Evolutionary conservation across 2,329 filamentous ascomycete genomes (phyloP).

Genomic region (Neodidymelliopsis sp.): DNA sequence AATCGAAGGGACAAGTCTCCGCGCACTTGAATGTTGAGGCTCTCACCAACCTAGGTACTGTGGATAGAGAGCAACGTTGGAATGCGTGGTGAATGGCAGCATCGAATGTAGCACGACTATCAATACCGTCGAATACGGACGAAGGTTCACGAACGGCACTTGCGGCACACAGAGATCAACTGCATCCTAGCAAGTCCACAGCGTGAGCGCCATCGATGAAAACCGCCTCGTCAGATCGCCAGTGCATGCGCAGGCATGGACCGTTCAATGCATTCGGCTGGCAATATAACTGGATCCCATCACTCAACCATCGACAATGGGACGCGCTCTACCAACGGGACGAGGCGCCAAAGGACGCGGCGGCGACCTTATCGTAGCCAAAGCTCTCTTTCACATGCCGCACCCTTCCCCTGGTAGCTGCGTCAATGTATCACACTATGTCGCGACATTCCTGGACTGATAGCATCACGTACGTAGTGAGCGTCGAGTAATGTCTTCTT

Average conservation of each 20-base stretch:
- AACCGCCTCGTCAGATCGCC: slow-evolving; percentile 4
- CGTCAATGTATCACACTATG: slow-evolving; percentile 26
- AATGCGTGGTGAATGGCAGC: slow-evolving; percentile 4
- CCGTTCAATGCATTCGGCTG: background rate
- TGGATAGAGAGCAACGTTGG: background rate
- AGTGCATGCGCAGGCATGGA: slow-evolving; percentile 1
- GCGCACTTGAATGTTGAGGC: slow-evolving; percentile 2
- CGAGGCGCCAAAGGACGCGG: slow-evolving; percentile 17
- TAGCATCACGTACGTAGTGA: slow-evolving; percentile 1
- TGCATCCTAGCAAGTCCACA: background rate
- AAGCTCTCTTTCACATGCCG: slow-evolving; percentile 38
- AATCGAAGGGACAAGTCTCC: slow-evolving; percentile 1
- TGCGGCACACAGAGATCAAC: background rate
- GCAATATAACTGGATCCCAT: slow-evolving; percentile 9
- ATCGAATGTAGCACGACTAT: background rate
- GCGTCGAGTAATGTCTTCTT: background rate
- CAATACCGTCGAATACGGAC: background rate
- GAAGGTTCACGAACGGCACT: background rate
- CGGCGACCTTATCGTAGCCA: slow-evolving; percentile 28
- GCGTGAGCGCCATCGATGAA: background rate
- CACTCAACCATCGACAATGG: slow-evolving; percentile 12
- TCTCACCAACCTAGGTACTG: slow-evolving; percentile 4
- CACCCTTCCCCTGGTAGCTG: slow-evolving; percentile 18
- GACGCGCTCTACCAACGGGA: slow-evolving; percentile 14
- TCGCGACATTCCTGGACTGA: slow-evolving; percentile 21